Evolutionary conservation across 352 stramenopile genomes (phyloP), one percentile per base, ranked within the genome.

Genomic region (Phytopythium cucurbitacearum): DNA sequence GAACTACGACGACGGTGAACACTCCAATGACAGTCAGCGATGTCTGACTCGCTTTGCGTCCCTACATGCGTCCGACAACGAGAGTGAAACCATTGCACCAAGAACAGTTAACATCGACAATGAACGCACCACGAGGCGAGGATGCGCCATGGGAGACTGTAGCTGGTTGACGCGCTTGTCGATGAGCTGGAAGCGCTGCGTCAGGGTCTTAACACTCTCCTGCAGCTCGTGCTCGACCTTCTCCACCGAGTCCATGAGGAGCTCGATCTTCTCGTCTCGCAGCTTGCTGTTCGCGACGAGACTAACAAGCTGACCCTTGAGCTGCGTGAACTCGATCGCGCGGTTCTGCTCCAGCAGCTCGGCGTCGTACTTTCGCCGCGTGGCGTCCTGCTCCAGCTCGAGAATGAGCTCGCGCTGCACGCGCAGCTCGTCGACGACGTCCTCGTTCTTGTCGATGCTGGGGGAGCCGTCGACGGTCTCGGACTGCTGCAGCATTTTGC

Each of bases 301-400:
- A 40, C 75, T 80, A 3, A 90, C 75, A 48, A 91, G 73, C 38
- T 93, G 75, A 0, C 71, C 76, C 56, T 85, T 87, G 44, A 91
- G 73, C 51, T 91, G 78, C 41, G 76, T 76, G n/a, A 91, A 73
- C 49, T 93, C 85, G 35, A 89, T 73, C 13, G 70, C 72, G 6
- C 78, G 75, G 36, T 65, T 69, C 60, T 94, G 78, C 47, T 94
- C 85, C 51, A 88, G 69, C 36, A 94, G 62, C n/a, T 91, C 82
- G 3, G 75, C 64, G 53, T 94, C 85, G 58, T 93, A 85, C 48
- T 79, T 75, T 9, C 80, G 67, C 13, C 69, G 73, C 39, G 82
- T 89, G 7, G 73, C 73, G 32, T 91, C 85, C 0, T 67, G 68
- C 15, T 94, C 82, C 0, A 94, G 65, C 48, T 92, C 80, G 21